Conservation (phyloP, 1,139 yeast genomes). For the Ogataea hybrid region DNA sequence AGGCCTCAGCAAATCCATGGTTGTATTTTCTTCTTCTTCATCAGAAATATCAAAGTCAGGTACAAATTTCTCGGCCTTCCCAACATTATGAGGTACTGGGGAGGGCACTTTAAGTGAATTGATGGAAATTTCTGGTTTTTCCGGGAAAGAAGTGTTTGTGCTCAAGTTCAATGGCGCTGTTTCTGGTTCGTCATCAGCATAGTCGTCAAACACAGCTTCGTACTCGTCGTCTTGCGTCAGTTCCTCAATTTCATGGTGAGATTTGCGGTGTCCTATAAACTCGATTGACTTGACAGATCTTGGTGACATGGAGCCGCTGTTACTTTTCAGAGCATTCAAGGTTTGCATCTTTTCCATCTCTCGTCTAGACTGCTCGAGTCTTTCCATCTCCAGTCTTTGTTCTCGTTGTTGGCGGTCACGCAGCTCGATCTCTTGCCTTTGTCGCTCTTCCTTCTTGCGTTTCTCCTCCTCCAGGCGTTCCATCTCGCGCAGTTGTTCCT, state of each 20-base stretch:
- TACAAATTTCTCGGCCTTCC: slow-evolving; percentile 9
- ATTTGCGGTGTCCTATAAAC: slow-evolving; percentile 23
- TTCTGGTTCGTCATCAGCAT: slow-evolving; percentile 18
- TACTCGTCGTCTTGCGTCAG: slow-evolving; percentile 19
- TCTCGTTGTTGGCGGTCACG: neutral
- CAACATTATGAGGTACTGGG: neutral
- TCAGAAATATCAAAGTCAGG: slow-evolving; percentile 9
- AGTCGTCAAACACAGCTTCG: slow-evolving; percentile 21
- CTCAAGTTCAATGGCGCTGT: slow-evolving; percentile 25
- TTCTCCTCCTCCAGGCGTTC: neutral
- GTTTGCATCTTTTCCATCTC: neutral
- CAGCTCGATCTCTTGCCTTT: neutral
- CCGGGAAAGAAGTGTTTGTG: neutral
- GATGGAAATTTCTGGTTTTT: slow-evolving; percentile 3
- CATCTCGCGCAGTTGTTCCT: slow-evolving; percentile 1
- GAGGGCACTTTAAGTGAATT: slow-evolving; percentile 1
- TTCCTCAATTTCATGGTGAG: slow-evolving; percentile 20
- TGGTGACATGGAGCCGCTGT: slow-evolving; percentile 9
- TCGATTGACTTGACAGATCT: slow-evolving; percentile 20
- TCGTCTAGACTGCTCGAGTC: neutral
- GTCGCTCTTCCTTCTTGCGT: slow-evolving; percentile 2
- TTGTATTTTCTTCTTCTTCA: slow-evolving; percentile 12
- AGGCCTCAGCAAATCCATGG: slow-evolving; percentile 14
- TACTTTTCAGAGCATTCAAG: neutral
- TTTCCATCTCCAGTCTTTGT: neutral